Conservation (phyloP, 805 yeast genomes). For the Lachancea nothofagi region DNA sequence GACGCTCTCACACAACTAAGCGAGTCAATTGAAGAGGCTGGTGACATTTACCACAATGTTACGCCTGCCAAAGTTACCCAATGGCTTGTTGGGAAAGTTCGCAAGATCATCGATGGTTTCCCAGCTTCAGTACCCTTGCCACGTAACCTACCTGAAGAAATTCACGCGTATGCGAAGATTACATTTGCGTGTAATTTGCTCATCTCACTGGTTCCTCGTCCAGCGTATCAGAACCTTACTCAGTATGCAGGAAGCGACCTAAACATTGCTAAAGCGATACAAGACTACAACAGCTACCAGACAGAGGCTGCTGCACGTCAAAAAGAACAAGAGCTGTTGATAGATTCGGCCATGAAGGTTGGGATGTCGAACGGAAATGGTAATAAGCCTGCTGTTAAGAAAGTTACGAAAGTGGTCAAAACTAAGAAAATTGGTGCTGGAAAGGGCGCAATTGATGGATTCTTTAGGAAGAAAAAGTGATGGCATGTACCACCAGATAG, state of each 20-base stretch:
- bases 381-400: conserved; percentile 22
- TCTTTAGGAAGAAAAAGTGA: conserved; percentile 43
- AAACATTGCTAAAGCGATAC: conserved; percentile 31
- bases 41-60: conserved; percentile 42
- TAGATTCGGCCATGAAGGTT: conserved; percentile 29
- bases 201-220: conserved; percentile 44
- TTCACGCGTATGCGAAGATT: conserved; percentile 35
- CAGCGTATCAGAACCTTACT: conserved; percentile 29
- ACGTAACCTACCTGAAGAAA: conserved; percentile 26
- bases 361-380: conserved; percentile 23
- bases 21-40: conserved; percentile 40
- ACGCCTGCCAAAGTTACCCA: conserved; percentile 35
- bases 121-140: conserved; percentile 36
- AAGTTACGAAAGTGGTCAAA: conserved; percentile 15
- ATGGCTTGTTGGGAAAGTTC: conserved; percentile 38
- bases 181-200: conserved; percentile 38
- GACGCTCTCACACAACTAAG: conserved; percentile 32
- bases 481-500: neutral
- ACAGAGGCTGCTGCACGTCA: conserved; percentile 15
- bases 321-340: conserved; percentile 27
- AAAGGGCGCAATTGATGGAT: conserved; percentile 65
- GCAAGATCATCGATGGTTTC: conserved; percentile 33
- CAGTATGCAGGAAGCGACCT: conserved; percentile 7
- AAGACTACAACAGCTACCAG: conserved; percentile 28
- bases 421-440: conserved; percentile 44